Conservation (phyloP, 2,329 filamentous ascomycete species). For the Massarina eburnea region DNA sequence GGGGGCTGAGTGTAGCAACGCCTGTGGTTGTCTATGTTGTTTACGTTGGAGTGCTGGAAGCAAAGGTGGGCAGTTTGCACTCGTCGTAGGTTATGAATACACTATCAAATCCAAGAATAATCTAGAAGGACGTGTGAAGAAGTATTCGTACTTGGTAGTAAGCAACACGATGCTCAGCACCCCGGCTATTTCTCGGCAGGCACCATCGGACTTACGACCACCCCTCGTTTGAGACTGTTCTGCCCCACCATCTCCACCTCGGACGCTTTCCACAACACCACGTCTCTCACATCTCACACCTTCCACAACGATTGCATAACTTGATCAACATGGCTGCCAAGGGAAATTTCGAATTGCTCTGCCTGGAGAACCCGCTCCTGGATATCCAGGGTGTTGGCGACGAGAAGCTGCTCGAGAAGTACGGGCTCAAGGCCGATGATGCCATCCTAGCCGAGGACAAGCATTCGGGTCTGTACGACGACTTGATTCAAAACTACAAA, state of each 20-base stretch:
- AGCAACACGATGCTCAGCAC: too few species aligned
- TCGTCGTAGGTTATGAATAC: conserved; percentile 4
- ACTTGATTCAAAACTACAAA: conserved; percentile 87
- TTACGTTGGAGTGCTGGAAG: not conserved
- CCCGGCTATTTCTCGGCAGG: conserved; percentile 1
- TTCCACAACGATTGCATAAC: conserved; percentile 4
- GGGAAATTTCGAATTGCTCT: conserved; percentile 86
- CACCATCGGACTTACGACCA: conserved; percentile 3
- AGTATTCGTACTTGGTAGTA: too few species aligned
- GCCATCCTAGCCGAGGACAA: conserved; percentile 94
- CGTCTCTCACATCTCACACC: not conserved
- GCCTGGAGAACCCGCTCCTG: conserved; percentile 95
- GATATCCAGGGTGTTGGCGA: conserved; percentile 87
- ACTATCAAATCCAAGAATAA: not conserved
- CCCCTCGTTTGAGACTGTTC: conserved; percentile 4
- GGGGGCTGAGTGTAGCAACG: not conserved
- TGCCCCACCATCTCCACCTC: conserved; percentile 4
- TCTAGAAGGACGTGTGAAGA: not conserved
- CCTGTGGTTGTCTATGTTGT: not conserved
- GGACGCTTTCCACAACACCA: not conserved
- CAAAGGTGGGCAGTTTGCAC: not conserved
- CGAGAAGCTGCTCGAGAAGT: conserved; percentile 85
- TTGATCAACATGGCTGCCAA: conserved; percentile 64
- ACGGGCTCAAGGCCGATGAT: conserved; percentile 91
- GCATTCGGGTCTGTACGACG: conserved; percentile 88